A percentile compares a stretch with the other conserved stretches of the same genome.
These are phyloP conservation scores for Botrytis aclada DNA, from an alignment of 2,329 filamentous ascomycete genomes.

Conservation along the genomic window DNA sequence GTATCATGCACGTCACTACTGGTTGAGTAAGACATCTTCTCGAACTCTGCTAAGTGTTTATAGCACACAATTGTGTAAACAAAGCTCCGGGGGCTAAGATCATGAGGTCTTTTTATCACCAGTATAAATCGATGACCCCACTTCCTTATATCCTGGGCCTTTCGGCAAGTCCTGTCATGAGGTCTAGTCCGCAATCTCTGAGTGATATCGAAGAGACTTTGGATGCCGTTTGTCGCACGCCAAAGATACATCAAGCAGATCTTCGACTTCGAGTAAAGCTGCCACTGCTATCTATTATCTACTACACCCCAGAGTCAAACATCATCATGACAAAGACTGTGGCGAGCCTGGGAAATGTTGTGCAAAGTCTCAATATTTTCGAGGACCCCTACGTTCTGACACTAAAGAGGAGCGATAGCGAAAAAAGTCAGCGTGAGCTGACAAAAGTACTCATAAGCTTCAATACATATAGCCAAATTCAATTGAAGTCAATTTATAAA, in stretches of 20 bases:
- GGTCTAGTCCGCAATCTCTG: slow-evolving; percentile 31
- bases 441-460: slow-evolving; percentile 41
- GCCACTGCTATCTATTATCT: slow-evolving; percentile 29
- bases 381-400: slow-evolving; percentile 59
- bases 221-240: slow-evolving; percentile 54
- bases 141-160: slow-evolving; percentile 37
- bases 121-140: slow-evolving; percentile 20
- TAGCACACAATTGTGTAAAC: slow-evolving; percentile 38
- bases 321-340: slow-evolving; percentile 24
- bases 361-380: slow-evolving; percentile 50
- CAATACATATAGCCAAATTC: slow-evolving; percentile 51
- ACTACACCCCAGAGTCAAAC: slow-evolving; percentile 19
- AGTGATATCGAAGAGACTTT: slow-evolving; percentile 50
- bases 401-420: slow-evolving; percentile 44
- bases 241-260: slow-evolving; percentile 53
- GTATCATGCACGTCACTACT: not conserved
- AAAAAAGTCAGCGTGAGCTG: slow-evolving; percentile 43
- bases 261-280: slow-evolving; percentile 35
- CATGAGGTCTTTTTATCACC: slow-evolving; percentile 37
- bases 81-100: slow-evolving; percentile 35
- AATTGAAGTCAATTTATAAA: slow-evolving; percentile 54
- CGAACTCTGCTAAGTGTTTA: slow-evolving; percentile 1
- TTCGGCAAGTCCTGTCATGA: slow-evolving; percentile 38
- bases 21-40: not conserved
- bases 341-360: slow-evolving; percentile 26